phyloP scores from a whole-genome alignment of 257 asterid genomes.

The Fraxinus americana region DNA sequence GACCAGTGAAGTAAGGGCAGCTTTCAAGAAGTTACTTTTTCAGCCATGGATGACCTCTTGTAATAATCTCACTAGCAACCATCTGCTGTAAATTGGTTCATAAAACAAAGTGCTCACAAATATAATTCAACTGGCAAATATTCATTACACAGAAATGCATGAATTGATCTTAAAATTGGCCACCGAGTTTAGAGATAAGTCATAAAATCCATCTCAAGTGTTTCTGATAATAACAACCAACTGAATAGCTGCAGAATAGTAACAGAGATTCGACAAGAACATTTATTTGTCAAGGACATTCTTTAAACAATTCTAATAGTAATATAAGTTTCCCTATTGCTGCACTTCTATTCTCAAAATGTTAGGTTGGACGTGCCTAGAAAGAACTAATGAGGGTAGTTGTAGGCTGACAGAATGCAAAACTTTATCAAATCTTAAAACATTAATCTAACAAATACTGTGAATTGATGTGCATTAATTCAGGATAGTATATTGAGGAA shows the following conservation, averaged over 20 bases:
- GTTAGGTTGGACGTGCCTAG: background rate
- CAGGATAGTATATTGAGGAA: too few relatives aligned
- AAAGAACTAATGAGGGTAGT: background rate
- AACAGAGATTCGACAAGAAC: background rate
- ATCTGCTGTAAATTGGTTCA: conserved; percentile 3
- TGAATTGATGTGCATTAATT: background rate
- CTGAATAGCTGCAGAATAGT: conserved; percentile 18
- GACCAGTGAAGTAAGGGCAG: background rate
- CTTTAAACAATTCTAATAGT: background rate
- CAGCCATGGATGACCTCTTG: background rate
- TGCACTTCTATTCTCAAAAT: background rate
- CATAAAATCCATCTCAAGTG: background rate
- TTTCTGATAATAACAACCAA: conserved; percentile 1
- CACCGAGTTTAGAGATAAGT: background rate
- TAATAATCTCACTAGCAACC: conserved; percentile 1
- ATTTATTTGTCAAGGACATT: background rate
- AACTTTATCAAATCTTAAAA: background rate
- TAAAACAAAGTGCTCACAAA: background rate
- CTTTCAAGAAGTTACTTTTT: background rate
- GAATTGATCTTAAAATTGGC: conserved; percentile 9
- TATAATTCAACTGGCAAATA: background rate
- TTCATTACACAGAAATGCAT: background rate
- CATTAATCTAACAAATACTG: background rate
- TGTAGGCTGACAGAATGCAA: background rate
- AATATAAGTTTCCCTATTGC: background rate